Percentiles rank a stretch among this genome's conserved stretches.
phyloP scores from a whole-genome alignment of 2,329 filamentous ascomycete genomes.

The Elsinoe perseae region DNA sequence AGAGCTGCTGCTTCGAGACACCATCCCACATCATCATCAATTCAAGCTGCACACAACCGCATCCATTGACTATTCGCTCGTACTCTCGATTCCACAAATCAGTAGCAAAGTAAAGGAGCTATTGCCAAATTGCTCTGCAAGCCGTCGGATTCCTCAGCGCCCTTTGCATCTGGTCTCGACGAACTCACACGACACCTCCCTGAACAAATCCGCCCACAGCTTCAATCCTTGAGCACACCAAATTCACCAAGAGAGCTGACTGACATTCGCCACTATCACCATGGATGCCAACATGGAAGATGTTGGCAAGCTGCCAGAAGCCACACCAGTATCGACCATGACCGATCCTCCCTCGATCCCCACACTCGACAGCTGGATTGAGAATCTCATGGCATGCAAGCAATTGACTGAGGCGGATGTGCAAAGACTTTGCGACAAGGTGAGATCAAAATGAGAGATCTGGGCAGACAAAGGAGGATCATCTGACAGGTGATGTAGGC shows the following conservation, averaged over 20 bases:
- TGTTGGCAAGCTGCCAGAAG: constrained; percentile 75
- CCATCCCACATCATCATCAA: constrained; percentile 10
- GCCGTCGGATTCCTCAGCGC: not conserved
- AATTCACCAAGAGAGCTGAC: not conserved
- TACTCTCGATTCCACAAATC: not conserved
- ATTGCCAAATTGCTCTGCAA: too few relatives aligned
- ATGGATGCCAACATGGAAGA: constrained; percentile 99
- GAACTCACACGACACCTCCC: constrained; percentile 4
- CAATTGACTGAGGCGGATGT: constrained; percentile 92
- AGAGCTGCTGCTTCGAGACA: not conserved
- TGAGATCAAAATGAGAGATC: constrained; percentile 34
- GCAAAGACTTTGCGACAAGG: constrained; percentile 95
- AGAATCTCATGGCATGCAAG: constrained; percentile 97
- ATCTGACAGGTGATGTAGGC: constrained; percentile 49
- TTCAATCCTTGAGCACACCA: not conserved
- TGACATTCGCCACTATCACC: not conserved
- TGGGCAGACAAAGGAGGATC: constrained; percentile 14
- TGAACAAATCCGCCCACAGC: not conserved
- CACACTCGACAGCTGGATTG: constrained; percentile 96
- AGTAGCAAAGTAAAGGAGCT: too few relatives aligned
- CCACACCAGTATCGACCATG: constrained; percentile 59
- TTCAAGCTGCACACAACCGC: not conserved
- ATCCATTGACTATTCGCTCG: not conserved
- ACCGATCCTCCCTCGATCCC: constrained; percentile 86
- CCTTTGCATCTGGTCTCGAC: not conserved